Conservation (phyloP, 768 basidiomycete genomes). For the Leccinum imitatum region DNA sequence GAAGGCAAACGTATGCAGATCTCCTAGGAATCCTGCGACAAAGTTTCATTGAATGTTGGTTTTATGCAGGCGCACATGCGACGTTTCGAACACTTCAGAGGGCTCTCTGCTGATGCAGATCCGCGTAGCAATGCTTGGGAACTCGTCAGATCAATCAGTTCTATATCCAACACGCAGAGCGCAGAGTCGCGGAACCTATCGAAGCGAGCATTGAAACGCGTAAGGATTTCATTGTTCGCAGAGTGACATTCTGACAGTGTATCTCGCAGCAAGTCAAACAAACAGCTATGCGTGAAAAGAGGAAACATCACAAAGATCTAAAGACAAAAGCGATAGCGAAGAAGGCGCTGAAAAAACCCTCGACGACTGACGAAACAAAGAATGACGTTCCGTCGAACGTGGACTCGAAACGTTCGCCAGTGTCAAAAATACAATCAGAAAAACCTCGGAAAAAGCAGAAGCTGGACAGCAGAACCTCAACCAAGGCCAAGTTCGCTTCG, state of each 20-base stretch:
- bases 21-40: neutral
- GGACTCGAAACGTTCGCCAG: neutral
- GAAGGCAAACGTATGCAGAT: too few species aligned
- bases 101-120: constrained; percentile 39
- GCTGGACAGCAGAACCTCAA: constrained; percentile 1
- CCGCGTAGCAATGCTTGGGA: constrained; percentile 50
- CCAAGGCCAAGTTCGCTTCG: constrained; percentile 2
- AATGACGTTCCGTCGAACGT: neutral
- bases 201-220: constrained; percentile 64
- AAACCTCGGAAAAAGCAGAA: constrained; percentile 21
- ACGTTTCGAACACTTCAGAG: constrained; percentile 51
- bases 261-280: constrained; percentile 47
- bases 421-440: neutral
- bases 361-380: neutral
- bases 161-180: constrained; percentile 1
- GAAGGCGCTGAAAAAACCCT: constrained; percentile 14
- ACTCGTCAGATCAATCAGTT: constrained; percentile 27
- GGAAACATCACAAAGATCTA: constrained; percentile 47
- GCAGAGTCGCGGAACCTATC: constrained; percentile 37
- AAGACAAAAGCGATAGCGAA: constrained; percentile 43
- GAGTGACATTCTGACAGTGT: neutral
- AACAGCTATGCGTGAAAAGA: constrained; percentile 44
- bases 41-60: neutral
- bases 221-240: constrained; percentile 28
- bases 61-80: constrained; percentile 59